These are phyloP conservation scores for Russula sp. DNA, from an alignment of 768 basidiomycete genomes.

Conservation along the genomic window DNA sequence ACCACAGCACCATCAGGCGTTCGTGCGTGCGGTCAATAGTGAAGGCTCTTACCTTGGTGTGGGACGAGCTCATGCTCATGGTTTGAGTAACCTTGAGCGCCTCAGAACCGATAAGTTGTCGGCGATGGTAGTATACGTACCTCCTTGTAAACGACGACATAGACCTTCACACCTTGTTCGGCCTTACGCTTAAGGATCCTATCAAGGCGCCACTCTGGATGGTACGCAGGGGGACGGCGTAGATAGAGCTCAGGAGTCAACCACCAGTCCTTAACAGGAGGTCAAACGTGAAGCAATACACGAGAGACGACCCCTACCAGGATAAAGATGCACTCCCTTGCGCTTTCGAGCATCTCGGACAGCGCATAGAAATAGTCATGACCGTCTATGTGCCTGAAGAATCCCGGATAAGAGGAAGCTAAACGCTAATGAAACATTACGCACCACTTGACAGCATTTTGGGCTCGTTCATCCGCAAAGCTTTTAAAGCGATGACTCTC, in stretches of 20 bases:
- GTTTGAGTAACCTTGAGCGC: slow-evolving; percentile 69
- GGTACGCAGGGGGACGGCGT: slow-evolving; percentile 80
- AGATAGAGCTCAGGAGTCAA: slow-evolving; percentile 92
- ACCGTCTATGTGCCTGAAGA: slow-evolving; percentile 77
- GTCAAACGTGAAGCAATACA: background rate
- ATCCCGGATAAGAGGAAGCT: background rate
- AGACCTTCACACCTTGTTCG: slow-evolving; percentile 84
- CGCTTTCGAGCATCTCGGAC: slow-evolving; percentile 81
- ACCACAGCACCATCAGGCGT: too few relatives aligned
- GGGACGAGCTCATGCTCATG: slow-evolving; percentile 82
- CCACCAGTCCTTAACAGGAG: slow-evolving; percentile 70
- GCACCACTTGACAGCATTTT: slow-evolving; percentile 81
- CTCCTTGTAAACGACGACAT: slow-evolving; percentile 94
- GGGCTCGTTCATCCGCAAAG: slow-evolving; percentile 67
- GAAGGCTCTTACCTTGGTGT: slow-evolving; percentile 55
- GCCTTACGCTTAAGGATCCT: slow-evolving; percentile 82
- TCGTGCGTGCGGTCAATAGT: background rate
- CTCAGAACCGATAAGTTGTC: background rate
- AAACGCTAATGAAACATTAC: slow-evolving; percentile 18
- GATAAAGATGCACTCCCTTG: slow-evolving; percentile 84
- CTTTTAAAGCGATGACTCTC: slow-evolving; percentile 76
- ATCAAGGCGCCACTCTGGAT: slow-evolving; percentile 89
- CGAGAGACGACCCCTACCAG: slow-evolving; percentile 39
- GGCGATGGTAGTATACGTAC: slow-evolving; percentile 31
- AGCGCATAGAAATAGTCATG: slow-evolving; percentile 97